phyloP scores from a whole-genome alignment of 768 basidiomycete genomes.

The Boletus edulis region DNA sequence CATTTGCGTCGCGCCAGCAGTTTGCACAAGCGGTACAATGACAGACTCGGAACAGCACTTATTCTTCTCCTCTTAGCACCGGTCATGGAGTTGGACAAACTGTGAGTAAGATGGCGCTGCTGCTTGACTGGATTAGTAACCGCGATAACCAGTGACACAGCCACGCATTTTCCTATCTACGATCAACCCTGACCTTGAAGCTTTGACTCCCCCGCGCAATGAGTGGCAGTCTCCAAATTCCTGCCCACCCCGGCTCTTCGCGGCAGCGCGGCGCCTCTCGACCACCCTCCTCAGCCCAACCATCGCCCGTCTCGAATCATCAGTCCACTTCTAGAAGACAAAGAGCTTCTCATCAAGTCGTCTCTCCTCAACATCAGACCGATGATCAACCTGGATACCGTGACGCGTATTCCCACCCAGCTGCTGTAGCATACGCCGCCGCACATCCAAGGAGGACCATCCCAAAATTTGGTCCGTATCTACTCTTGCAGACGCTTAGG shows the following conservation, averaged over 20 bases:
- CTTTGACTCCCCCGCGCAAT: constrained; percentile 16
- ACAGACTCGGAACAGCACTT: neutral
- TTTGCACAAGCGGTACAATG: no score
- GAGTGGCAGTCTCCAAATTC: constrained; percentile 44
- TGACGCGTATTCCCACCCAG: constrained; percentile 83
- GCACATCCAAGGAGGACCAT: constrained; percentile 85
- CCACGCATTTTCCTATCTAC: constrained; percentile 22
- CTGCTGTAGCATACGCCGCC: constrained; percentile 77
- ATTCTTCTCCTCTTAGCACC: constrained; percentile 5
- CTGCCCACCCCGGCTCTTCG: constrained; percentile 45
- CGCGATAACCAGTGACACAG: no score
- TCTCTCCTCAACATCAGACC: constrained; percentile 45
- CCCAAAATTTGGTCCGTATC: constrained; percentile 93
- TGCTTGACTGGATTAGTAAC: no score
- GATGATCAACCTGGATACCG: constrained; percentile 52
- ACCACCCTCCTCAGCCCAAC: constrained; percentile 56
- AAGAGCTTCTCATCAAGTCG: constrained; percentile 72
- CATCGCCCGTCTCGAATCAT: constrained; percentile 43
- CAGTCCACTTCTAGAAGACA: constrained; percentile 52
- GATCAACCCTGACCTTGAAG: no score
- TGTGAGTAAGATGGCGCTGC: constrained; percentile 14
- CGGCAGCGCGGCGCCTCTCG: constrained; percentile 40
- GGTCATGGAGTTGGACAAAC: neutral
- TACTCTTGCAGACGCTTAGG: constrained; percentile 92
- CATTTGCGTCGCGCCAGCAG: no score